These are phyloP conservation scores for Allantophomopsis cytisporea DNA, from an alignment of 2,329 filamentous ascomycete genomes.

Conservation along the genomic window DNA sequence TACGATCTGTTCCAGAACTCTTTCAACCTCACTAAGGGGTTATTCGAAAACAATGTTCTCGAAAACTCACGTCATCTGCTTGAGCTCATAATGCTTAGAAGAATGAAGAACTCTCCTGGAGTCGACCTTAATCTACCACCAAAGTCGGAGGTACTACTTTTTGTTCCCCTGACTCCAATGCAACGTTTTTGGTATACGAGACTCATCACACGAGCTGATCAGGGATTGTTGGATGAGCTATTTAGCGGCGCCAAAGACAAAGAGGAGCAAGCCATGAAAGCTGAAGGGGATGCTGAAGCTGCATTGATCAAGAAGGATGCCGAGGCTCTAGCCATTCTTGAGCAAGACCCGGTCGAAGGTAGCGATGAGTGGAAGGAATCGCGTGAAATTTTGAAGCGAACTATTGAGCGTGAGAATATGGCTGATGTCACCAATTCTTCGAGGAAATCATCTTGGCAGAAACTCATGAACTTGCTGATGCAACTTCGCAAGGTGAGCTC, in stretches of 20 bases:
- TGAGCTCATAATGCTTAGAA: slow-evolving; percentile 42
- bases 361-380: slow-evolving; percentile 30
- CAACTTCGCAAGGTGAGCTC: slow-evolving; percentile 59
- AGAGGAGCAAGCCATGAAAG: slow-evolving; percentile 20
- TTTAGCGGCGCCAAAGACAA: slow-evolving; percentile 32
- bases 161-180: slow-evolving; percentile 41
- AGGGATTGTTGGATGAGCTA: slow-evolving; percentile 34
- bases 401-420: slow-evolving; percentile 18
- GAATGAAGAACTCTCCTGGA: slow-evolving; percentile 39
- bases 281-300: slow-evolving; percentile 19
- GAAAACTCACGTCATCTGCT: slow-evolving; percentile 35
- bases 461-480: slow-evolving; percentile 83
- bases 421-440: slow-evolving; percentile 8
- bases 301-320: slow-evolving; percentile 12
- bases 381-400: slow-evolving; percentile 26
- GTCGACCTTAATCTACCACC: slow-evolving; percentile 39
- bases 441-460: slow-evolving; percentile 27
- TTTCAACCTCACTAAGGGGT: slow-evolving; percentile 40
- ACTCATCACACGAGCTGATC: slow-evolving; percentile 38
- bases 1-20: slow-evolving; percentile 35
- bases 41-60: slow-evolving; percentile 36
- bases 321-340: slow-evolving; percentile 19
- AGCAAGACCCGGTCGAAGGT: slow-evolving; percentile 14
- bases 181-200: slow-evolving; percentile 44
- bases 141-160: slow-evolving; percentile 42